Conservation (phyloP, 495 filamentous ascomycete genomes). For the Xylaria palmicola region DNA sequence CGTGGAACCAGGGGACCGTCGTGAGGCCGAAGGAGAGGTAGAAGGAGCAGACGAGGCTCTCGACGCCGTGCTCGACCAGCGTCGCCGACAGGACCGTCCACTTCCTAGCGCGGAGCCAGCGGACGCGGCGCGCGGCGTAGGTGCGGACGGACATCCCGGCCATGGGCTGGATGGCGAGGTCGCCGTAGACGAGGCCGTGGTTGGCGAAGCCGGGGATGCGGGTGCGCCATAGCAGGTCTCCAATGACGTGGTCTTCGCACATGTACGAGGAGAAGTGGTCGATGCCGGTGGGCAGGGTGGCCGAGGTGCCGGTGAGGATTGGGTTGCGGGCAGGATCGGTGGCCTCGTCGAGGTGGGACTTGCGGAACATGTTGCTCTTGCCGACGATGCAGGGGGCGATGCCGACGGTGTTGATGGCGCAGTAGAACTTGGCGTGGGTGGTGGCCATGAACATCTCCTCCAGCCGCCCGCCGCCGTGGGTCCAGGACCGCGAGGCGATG, state of each 20-base stretch:
- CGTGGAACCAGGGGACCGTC: slow-evolving; percentile 63
- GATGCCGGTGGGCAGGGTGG: slow-evolving; percentile 62
- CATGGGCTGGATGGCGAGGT: slow-evolving; percentile 88
- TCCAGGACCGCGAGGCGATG: slow-evolving; percentile 30
- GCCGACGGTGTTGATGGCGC: slow-evolving; percentile 89
- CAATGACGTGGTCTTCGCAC: slow-evolving; percentile 96
- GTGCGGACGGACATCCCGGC: slow-evolving; percentile 72
- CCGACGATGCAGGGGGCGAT: slow-evolving; percentile 93
- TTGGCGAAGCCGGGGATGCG: slow-evolving; percentile 62
- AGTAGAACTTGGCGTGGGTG: slow-evolving; percentile 97
- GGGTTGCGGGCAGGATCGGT: slow-evolving; percentile 57
- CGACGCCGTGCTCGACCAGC: slow-evolving; percentile 90
- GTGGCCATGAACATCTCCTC: slow-evolving; percentile 95
- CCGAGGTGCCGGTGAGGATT: slow-evolving; percentile 42
- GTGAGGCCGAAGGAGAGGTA: slow-evolving; percentile 79
- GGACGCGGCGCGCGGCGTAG: slow-evolving; percentile 78
- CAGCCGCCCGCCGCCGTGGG: slow-evolving; percentile 70
- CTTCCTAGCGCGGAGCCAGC: slow-evolving; percentile 93
- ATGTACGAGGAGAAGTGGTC: slow-evolving; percentile 95
- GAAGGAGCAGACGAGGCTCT: slow-evolving; percentile 77
- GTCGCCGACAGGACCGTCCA: slow-evolving; percentile 90
- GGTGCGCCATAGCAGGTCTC: slow-evolving; percentile 81
- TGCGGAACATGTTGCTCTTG: slow-evolving; percentile 98
- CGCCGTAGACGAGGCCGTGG: slow-evolving; percentile 79
- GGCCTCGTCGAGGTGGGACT: slow-evolving; percentile 79